Evolutionary conservation across 768 basidiomycete genomes (phyloP).

Genomic region (Tricholoma terreum): DNA sequence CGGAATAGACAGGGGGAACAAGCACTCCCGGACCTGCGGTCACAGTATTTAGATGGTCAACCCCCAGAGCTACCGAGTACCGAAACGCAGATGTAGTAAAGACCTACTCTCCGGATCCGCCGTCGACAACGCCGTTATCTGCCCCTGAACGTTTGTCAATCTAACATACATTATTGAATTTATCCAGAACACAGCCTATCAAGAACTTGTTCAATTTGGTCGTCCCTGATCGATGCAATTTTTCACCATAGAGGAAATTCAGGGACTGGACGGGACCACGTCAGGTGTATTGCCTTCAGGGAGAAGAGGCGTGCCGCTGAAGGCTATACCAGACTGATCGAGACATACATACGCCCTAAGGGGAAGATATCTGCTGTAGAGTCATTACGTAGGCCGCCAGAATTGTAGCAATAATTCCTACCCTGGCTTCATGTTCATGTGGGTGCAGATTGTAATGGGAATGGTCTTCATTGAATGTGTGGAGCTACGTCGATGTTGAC

Average conservation of each 20-base stretch:
- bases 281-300: background rate
- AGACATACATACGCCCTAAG: background rate
- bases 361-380: background rate
- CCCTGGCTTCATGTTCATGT: no score
- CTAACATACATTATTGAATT: no score
- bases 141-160: no score
- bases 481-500: background rate
- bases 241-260: no score
- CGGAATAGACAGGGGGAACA: no score
- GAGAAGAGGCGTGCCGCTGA: background rate
- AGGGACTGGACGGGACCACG: no score
- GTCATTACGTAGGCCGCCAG: background rate
- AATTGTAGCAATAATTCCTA: no score
- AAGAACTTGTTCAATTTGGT: background rate
- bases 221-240: background rate
- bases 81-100: background rate
- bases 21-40: no score
- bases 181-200: background rate
- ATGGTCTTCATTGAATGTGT: no score
- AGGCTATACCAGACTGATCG: background rate
- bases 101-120: background rate
- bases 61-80: background rate
- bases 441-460: no score
- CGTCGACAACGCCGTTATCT: background rate
- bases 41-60: no score